Evolutionary conservation across 306 rosid genomes (phyloP).

Genomic region (Cucumis melo): DNA sequence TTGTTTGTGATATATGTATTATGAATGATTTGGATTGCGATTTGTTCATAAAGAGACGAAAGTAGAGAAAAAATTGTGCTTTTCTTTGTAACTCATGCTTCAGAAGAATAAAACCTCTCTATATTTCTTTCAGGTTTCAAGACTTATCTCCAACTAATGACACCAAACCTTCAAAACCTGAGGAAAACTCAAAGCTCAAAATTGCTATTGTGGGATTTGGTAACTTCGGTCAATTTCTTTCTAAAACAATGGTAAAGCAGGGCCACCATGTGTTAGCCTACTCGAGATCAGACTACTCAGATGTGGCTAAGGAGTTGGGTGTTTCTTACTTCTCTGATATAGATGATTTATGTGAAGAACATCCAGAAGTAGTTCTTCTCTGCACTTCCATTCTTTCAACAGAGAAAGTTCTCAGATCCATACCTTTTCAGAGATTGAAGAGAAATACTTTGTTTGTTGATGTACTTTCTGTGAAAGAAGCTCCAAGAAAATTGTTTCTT

Average conservation of each 20-base stretch:
- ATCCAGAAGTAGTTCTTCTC: conserved; percentile 75
- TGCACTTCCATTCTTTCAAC: conserved; percentile 90
- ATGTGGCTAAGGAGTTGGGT: conserved; percentile 46
- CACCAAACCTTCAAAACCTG: conserved; percentile 14
- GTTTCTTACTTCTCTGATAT: conserved; percentile 43
- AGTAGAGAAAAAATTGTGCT: not conserved
- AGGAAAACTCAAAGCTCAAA: conserved; percentile 41
- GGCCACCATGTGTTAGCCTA: conserved; percentile 71
- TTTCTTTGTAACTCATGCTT: not conserved
- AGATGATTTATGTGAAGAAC: conserved; percentile 81
- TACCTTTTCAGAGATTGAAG: conserved; percentile 67
- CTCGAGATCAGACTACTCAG: conserved; percentile 66
- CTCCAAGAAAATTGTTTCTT: conserved; percentile 68
- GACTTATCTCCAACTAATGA: conserved; percentile 9
- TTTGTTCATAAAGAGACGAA: not conserved
- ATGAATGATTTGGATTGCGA: not conserved
- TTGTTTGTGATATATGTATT: not conserved
- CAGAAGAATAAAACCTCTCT: not conserved
- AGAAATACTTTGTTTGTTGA: conserved; percentile 82
- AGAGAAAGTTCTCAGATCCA: conserved; percentile 50
- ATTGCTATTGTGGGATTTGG: conserved; percentile 78
- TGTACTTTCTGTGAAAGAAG: conserved; percentile 86
- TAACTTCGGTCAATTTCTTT: conserved; percentile 86
- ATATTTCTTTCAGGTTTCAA: conserved; percentile 17
- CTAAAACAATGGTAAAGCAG: conserved; percentile 42